Percentiles rank a stretch among this genome's conserved stretches.
These are phyloP conservation scores for Lotus japonicus DNA, from an alignment of 306 rosid genomes.

Conservation along the genomic window DNA sequence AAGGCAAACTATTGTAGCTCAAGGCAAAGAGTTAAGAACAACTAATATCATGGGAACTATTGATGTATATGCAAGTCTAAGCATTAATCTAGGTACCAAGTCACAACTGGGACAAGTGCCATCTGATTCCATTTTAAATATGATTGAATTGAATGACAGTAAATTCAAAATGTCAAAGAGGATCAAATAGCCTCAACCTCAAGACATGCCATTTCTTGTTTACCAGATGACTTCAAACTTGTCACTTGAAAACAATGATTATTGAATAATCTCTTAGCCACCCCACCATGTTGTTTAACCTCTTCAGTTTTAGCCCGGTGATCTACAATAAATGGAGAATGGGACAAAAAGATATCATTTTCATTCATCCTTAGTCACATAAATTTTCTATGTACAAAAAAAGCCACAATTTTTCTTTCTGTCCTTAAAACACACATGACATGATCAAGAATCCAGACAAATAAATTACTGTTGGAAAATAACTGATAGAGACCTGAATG, in stretches of 20 bases:
- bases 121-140: no score
- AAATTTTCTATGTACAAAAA: not conserved
- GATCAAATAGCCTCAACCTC: not conserved
- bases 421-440: not conserved
- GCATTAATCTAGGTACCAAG: no score
- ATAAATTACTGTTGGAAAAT: not conserved
- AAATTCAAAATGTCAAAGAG: not conserved
- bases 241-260: not conserved
- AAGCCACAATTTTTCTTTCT: not conserved
- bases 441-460: not conserved
- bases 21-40: not conserved
- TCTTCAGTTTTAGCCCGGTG: not conserved
- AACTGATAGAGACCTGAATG: no score
- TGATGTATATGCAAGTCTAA: not conserved
- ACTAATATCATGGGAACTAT: not conserved
- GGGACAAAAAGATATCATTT: not conserved
- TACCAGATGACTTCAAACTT: not conserved
- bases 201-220: not conserved
- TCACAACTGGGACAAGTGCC: no score
- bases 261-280: not conserved
- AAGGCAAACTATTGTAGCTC: not conserved
- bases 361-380: slow-evolving; percentile 5
- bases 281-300: not conserved
- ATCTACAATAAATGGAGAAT: not conserved
- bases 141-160: not conserved